These are phyloP conservation scores for Mycena metata DNA, from an alignment of 768 basidiomycete genomes.

Conservation along the genomic window DNA sequence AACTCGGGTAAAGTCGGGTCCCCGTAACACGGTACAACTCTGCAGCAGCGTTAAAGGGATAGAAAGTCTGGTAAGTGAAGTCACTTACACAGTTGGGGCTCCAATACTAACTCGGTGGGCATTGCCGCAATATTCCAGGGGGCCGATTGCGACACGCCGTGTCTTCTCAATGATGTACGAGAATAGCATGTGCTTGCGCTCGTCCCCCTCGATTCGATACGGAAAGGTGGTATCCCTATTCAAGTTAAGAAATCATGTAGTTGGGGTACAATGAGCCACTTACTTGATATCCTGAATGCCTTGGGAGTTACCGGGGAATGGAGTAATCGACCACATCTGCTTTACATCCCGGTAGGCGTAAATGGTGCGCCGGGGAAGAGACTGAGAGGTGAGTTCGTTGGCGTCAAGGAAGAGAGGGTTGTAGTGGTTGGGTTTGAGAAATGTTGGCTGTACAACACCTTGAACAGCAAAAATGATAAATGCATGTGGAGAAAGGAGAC, in stretches of 20 bases:
- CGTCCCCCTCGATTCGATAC: too few relatives aligned
- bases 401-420: neutral
- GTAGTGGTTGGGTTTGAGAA: too few relatives aligned
- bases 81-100: neutral
- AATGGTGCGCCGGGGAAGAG: neutral
- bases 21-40: neutral
- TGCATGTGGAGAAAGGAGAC: too few relatives aligned
- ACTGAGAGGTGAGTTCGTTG: neutral
- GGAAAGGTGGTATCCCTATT: too few relatives aligned
- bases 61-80: neutral
- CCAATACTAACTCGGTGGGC: neutral
- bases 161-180: neutral
- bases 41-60: neutral
- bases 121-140: neutral
- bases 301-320: neutral
- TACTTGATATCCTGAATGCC: neutral
- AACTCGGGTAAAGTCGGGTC: neutral
- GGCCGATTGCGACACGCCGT: neutral
- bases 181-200: neutral
- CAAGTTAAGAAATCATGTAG: too few relatives aligned
- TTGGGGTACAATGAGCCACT: too few relatives aligned
- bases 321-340: constrained; percentile 2
- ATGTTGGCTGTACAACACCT: too few relatives aligned
- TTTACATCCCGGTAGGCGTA: neutral
- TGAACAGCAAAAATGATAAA: neutral